These are phyloP conservation scores for Pestalotiopsis sp. DNA, from an alignment of 2,329 filamentous ascomycete species.

Conservation along the genomic window DNA sequence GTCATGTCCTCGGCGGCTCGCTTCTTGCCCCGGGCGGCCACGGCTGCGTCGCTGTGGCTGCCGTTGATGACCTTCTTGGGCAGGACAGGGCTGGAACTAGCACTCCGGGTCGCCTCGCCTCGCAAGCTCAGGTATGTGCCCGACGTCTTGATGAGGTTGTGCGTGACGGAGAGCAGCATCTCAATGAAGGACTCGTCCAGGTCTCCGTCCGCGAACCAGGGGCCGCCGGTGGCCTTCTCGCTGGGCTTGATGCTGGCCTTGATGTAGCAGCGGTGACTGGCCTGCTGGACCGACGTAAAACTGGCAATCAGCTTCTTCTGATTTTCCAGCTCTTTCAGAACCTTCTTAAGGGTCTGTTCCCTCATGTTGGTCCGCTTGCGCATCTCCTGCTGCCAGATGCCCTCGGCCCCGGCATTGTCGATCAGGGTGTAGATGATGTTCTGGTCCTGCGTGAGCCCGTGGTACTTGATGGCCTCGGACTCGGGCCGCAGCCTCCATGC, in stretches of 20 bases:
- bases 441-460: slow-evolving; percentile 64
- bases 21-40: slow-evolving; percentile 48
- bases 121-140: slow-evolving; percentile 37
- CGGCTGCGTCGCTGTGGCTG: slow-evolving; percentile 36
- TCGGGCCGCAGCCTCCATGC: slow-evolving; percentile 61
- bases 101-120: slow-evolving; percentile 34
- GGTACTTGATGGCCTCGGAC: slow-evolving; percentile 64
- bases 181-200: slow-evolving; percentile 89
- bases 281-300: slow-evolving; percentile 90
- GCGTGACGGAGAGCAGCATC: slow-evolving; percentile 58
- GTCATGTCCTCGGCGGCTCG: slow-evolving; percentile 50
- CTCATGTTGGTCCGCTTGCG: slow-evolving; percentile 80
- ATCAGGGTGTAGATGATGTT: slow-evolving; percentile 86
- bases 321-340: slow-evolving; percentile 79
- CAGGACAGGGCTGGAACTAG: slow-evolving; percentile 36
- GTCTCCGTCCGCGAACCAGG: slow-evolving; percentile 91
- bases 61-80: slow-evolving; percentile 61
- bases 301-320: slow-evolving; percentile 77
- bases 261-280: slow-evolving; percentile 95
- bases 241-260: slow-evolving; percentile 80
- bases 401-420: slow-evolving; percentile 80
- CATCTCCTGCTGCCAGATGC: slow-evolving; percentile 89
- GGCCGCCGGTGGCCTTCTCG: slow-evolving; percentile 88
- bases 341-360: slow-evolving; percentile 78
- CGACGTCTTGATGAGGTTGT: slow-evolving; percentile 31